Evolutionary conservation across 2,329 filamentous ascomycete genomes (phyloP), one percentile per base, ranked within the genome.

Genomic region (Microsporum audouinii): DNA sequence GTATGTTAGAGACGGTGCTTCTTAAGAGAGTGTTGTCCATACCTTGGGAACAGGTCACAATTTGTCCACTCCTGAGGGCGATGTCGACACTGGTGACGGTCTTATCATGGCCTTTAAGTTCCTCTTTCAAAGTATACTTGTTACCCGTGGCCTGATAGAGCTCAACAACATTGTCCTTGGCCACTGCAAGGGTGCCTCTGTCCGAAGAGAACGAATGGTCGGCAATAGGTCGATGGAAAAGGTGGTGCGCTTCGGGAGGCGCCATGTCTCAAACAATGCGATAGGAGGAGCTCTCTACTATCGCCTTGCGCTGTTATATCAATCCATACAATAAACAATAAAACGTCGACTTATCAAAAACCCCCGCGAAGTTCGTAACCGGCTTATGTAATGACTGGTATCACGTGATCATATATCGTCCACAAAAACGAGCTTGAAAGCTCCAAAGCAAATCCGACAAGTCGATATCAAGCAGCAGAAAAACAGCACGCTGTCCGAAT

Each of bases 241-340:
- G 87, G 72, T 97, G 91, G 78, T 97, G 90, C 62, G 95, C 88
- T 81, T 97, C 89, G 66, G 91, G 89, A 63, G 87, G 75, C 60
- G 89, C 81, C 92, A 97, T 97, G 63, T 59, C 5, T 81, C 74
- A 49, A 60, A 59, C 59, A n/a, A 62, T 57, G 58, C 80, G 86
- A 88, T 90, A 94, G 89, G 90, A 95, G 89, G 80, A 89, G 84
- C 90, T 95, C 94, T 97, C 94, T 87, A 97, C 94, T 96, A 94
- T 82, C 88, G 84, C 79, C 57, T 36, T 59, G 29, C 6, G 12
- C 14, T 31, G n/a, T 55, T 34, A 29, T 31, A 51, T 51, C 27
- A 51, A 29, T 29, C 45, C 45, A 51, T 51, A 31, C 45, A 51
- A 51, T 51, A 31, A 51, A 7, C 3, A n/a, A 6, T 10, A 57